Evolutionary conservation across 1,284 basidiomycete species (phyloP).

Genomic region (Malassezia obtusa): DNA sequence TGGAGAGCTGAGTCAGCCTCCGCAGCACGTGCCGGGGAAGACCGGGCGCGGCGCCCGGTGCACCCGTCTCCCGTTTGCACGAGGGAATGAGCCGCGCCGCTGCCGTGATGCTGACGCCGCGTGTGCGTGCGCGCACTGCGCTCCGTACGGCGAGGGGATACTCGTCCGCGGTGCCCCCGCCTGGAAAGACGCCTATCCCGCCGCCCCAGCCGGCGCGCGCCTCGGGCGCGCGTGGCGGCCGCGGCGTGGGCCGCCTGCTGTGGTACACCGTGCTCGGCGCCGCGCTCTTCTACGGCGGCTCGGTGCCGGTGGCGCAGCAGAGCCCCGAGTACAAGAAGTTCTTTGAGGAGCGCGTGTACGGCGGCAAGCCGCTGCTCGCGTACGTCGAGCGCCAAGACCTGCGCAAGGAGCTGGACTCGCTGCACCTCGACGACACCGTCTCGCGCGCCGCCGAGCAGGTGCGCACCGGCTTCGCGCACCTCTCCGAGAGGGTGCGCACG

Average conservation of each 20-base stretch:
- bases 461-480: constrained; percentile 49
- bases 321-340: constrained; percentile 56
- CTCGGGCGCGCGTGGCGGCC: too few species aligned
- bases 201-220: too few species aligned
- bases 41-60: not conserved
- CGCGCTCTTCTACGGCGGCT: constrained; percentile 40
- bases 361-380: constrained; percentile 58
- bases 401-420: constrained; percentile 24
- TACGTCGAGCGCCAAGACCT: constrained; percentile 35
- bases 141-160: not conserved
- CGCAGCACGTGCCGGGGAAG: not conserved
- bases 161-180: not conserved
- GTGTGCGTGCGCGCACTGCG: not conserved
- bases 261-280: constrained; percentile 25
- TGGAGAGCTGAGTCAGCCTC: constrained; percentile 1
- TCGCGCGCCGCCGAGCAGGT: constrained; percentile 55
- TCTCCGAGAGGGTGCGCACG: constrained; percentile 34
- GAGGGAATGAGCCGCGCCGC: constrained; percentile 9
- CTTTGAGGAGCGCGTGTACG: constrained; percentile 67
- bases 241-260: constrained; percentile 3
- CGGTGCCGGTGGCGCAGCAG: constrained; percentile 33
- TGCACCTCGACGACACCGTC: constrained; percentile 50
- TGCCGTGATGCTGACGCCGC: constrained; percentile 10
- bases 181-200: not conserved
- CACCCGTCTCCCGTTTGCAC: constrained; percentile 3